Evolutionary conservation across 768 basidiomycete genomes (phyloP).

Genomic region (Boletus rubroflammeus): DNA sequence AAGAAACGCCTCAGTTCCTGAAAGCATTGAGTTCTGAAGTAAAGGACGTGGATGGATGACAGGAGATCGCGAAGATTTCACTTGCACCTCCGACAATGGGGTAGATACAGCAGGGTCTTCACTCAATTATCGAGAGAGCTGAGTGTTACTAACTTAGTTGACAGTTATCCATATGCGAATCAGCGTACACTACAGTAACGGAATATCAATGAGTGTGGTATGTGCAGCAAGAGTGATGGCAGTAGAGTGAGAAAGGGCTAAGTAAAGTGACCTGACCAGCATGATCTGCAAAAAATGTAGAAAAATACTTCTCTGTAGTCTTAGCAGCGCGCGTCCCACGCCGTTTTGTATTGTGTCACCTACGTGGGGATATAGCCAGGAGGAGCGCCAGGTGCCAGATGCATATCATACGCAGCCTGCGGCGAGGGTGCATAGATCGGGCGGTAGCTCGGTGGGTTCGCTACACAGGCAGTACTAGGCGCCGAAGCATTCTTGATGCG

Average conservation of each 20-base stretch:
- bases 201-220: background rate
- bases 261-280: background rate
- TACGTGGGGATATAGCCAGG: constrained; percentile 13
- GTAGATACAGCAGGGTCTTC: background rate
- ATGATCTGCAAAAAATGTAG: background rate
- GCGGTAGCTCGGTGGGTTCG: constrained; percentile 14
- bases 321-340: constrained; percentile 24
- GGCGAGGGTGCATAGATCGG: constrained; percentile 27
- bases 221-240: background rate
- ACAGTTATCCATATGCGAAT: background rate
- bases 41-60: background rate
- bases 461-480: constrained; percentile 6
- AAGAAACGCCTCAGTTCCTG: constrained; percentile 48
- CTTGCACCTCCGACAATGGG: background rate
- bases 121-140: background rate
- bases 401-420: constrained; percentile 27
- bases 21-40: background rate
- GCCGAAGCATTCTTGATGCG: constrained; percentile 4
- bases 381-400: constrained; percentile 14
- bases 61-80: background rate
- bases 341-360: constrained; percentile 21
- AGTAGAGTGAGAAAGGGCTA: background rate
- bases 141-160: background rate
- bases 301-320: background rate
- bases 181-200: background rate